These are phyloP conservation scores for Pholiota adiposa DNA, from an alignment of 1,284 basidiomycete genomes.

Conservation along the genomic window DNA sequence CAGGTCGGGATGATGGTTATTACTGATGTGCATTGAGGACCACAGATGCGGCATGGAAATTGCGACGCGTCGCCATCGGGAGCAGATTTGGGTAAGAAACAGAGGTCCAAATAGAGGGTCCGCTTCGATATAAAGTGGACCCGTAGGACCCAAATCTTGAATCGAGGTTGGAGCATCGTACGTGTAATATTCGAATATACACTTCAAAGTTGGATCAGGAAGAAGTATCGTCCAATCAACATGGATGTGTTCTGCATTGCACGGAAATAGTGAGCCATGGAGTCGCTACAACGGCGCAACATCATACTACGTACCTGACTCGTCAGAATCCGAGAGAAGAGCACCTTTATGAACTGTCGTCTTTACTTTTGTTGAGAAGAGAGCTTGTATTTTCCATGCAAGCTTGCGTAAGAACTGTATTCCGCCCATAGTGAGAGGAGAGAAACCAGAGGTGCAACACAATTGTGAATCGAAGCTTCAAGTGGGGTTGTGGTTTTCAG, in stretches of 20 bases:
- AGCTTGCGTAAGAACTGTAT: too few relatives aligned
- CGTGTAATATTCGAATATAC: neutral
- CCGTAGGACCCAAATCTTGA: neutral
- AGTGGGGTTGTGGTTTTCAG: too few relatives aligned
- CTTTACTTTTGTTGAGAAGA: neutral
- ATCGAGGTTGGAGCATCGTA: neutral
- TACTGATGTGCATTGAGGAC: conserved; percentile 1
- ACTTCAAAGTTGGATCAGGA: neutral
- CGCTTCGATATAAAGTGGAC: neutral
- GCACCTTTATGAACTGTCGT: neutral
- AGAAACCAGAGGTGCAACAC: too few relatives aligned
- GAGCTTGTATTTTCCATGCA: neutral
- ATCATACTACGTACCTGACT: too few relatives aligned
- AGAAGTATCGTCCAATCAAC: neutral
- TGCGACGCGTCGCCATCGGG: conserved; percentile 2
- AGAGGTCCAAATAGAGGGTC: neutral
- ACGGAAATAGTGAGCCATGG: too few relatives aligned
- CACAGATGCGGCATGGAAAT: conserved; percentile 3
- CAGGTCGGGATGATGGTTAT: neutral
- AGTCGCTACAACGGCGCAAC: too few relatives aligned
- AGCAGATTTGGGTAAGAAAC: neutral
- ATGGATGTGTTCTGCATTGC: neutral
- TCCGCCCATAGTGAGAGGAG: too few relatives aligned
- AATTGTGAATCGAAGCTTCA: too few relatives aligned
- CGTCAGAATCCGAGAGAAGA: neutral